Percentiles rank a stretch among this genome's conserved stretches.
These are phyloP conservation scores for Zoysia pacifica DNA, from an alignment of 176 grass and related monocot genomes.

Conservation along the genomic window DNA sequence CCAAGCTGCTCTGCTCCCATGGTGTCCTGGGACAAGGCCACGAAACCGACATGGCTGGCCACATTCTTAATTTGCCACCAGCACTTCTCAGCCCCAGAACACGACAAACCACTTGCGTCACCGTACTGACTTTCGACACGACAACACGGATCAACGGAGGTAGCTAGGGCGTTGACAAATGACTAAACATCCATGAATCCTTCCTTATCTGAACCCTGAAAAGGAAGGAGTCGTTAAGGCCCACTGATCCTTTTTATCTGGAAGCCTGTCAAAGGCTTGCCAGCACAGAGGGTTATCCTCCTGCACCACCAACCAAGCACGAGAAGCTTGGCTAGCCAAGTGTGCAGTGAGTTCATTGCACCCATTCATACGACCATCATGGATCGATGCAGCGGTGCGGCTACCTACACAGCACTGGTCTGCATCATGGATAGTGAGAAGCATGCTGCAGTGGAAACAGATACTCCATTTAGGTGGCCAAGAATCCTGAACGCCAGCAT, in stretches of 20 bases:
- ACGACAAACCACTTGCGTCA: constrained; percentile 27
- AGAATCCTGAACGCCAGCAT: too few species aligned
- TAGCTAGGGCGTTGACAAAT: constrained; percentile 42
- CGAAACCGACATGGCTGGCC: constrained; percentile 3
- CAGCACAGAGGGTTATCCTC: constrained; percentile 29
- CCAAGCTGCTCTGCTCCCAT: constrained; percentile 34
- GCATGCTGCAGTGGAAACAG: too few species aligned
- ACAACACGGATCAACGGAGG: constrained; percentile 21
- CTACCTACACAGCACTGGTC: too few species aligned
- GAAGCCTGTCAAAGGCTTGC: constrained; percentile 21
- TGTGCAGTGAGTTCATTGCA: constrained; percentile 26
- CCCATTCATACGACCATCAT: neutral
- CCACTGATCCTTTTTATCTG: constrained; percentile 22
- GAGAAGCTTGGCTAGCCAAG: neutral
- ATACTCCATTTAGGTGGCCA: too few species aligned
- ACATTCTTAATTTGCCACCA: neutral
- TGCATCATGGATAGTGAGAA: too few species aligned
- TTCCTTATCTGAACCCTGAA: constrained; percentile 47
- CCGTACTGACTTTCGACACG: constrained; percentile 33
- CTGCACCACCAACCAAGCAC: constrained; percentile 29
- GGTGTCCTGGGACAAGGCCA: constrained; percentile 23
- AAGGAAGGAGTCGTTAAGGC: neutral
- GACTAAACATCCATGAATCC: constrained; percentile 27
- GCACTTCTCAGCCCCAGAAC: neutral
- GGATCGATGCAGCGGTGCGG: too few species aligned